These are phyloP conservation scores for Ogataea paraovalis DNA, from an alignment of 805 yeast species.

Conservation along the genomic window DNA sequence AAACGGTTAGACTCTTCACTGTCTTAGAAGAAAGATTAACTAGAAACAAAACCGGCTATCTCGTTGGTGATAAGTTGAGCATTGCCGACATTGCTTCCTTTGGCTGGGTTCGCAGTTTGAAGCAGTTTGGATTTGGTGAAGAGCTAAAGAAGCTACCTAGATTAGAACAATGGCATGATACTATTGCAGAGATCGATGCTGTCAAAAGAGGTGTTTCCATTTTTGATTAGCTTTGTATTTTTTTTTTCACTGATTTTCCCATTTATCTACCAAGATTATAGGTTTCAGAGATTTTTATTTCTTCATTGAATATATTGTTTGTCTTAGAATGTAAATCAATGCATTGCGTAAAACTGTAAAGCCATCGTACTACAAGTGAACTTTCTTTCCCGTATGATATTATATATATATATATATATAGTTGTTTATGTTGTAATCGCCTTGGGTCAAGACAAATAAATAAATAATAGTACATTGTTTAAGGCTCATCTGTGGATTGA, in stretches of 20 bases:
- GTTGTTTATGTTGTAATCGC: no score
- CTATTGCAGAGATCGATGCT: slow-evolving; percentile 31
- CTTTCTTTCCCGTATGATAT: no score
- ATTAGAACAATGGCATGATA: slow-evolving; percentile 38
- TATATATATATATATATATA: no score
- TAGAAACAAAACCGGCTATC: slow-evolving; percentile 45
- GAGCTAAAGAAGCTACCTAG: slow-evolving; percentile 38
- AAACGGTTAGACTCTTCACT: slow-evolving; percentile 49
- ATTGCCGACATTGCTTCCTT: slow-evolving; percentile 54
- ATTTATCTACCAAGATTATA: no score
- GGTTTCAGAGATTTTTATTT: no score
- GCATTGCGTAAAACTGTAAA: no score
- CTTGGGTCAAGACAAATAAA: background rate
- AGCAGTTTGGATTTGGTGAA: slow-evolving; percentile 18
- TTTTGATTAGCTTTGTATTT: slow-evolving; percentile 1
- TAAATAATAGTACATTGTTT: background rate
- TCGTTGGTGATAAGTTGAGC: slow-evolving; percentile 57
- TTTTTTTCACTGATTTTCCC: no score
- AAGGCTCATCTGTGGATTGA: background rate
- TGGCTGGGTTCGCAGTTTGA: slow-evolving; percentile 40
- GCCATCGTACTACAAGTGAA: no score
- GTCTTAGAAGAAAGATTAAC: slow-evolving; percentile 50
- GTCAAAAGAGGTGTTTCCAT: slow-evolving; percentile 29
- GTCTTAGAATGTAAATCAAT: background rate
- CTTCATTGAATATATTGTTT: no score